phyloP scores from a whole-genome alignment of 495 filamentous ascomycete genomes.

The Penicillium coprophilum region DNA sequence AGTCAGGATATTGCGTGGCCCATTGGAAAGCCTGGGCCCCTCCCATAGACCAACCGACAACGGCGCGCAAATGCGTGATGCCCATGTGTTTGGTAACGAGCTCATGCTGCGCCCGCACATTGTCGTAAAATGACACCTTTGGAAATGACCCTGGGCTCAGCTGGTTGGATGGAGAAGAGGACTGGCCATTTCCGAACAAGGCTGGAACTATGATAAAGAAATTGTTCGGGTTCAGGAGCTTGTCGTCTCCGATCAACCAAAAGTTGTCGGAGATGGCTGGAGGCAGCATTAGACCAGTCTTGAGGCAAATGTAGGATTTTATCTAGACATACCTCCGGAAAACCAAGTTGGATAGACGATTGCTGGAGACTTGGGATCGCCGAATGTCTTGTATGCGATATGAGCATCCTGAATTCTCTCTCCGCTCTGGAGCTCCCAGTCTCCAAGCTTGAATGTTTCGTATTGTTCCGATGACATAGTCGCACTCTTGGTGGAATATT shows the following conservation, averaged over 20 bases:
- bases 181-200: slow-evolving; percentile 72
- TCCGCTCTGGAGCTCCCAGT: slow-evolving; percentile 63
- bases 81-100: slow-evolving; percentile 64
- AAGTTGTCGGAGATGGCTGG: slow-evolving; percentile 60
- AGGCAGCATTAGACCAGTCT: not conserved
- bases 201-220: slow-evolving; percentile 72
- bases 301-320: not conserved
- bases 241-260: slow-evolving; percentile 65
- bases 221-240: slow-evolving; percentile 57
- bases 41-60: slow-evolving; percentile 72
- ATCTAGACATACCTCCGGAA: slow-evolving; percentile 50
- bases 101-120: slow-evolving; percentile 64
- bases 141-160: slow-evolving; percentile 56
- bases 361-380: slow-evolving; percentile 58
- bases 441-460: slow-evolving; percentile 56
- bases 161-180: slow-evolving; percentile 66
- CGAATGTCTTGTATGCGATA: slow-evolving; percentile 72
- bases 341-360: slow-evolving; percentile 75
- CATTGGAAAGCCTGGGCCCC: slow-evolving; percentile 68
- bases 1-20: slow-evolving; percentile 69
- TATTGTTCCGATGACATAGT: slow-evolving; percentile 43
- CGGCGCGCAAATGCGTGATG: slow-evolving; percentile 60
- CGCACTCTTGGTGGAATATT: not conserved
- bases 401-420: slow-evolving; percentile 55
- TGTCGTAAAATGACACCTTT: slow-evolving; percentile 63